Evolutionary conservation across 1,139 yeast species (phyloP).

Genomic region (Lizanozyma gosingica): DNA sequence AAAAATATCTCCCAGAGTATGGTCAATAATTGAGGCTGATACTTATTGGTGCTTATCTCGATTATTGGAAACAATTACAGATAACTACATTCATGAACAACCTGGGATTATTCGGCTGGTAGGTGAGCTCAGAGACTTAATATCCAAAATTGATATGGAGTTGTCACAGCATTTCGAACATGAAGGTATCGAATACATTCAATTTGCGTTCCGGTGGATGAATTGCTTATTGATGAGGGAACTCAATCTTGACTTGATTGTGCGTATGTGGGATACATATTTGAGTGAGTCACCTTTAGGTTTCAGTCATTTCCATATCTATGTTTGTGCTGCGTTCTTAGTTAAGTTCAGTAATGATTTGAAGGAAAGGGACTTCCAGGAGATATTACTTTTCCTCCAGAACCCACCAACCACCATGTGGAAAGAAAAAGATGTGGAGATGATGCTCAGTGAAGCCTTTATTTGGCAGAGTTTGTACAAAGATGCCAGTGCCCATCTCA

Average conservation of each 20-base stretch:
- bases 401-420: conserved; percentile 79
- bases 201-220: conserved; percentile 98
- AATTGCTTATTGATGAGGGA: conserved; percentile 95
- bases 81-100: conserved; percentile 93
- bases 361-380: conserved; percentile 89
- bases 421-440: conserved; percentile 85
- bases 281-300: conserved; percentile 83
- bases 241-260: conserved; percentile 63
- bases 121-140: conserved; percentile 64
- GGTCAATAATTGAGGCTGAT: conserved; percentile 69
- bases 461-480: conserved; percentile 93
- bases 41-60: conserved; percentile 94
- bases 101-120: conserved; percentile 96
- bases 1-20: conserved; percentile 42
- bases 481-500: conserved; percentile 77
- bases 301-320: conserved; percentile 86
- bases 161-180: conserved; percentile 64
- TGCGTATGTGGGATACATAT: conserved; percentile 98
- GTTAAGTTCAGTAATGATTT: conserved; percentile 76
- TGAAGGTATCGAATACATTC: conserved; percentile 87
- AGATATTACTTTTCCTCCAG: conserved; percentile 81
- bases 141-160: conserved; percentile 69
- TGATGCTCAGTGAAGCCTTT: conserved; percentile 88
- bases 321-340: conserved; percentile 96
- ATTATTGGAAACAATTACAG: conserved; percentile 87